phyloP scores from a whole-genome alignment of 2,329 filamentous ascomycete species.

The Colletotrichum ledebouriae region DNA sequence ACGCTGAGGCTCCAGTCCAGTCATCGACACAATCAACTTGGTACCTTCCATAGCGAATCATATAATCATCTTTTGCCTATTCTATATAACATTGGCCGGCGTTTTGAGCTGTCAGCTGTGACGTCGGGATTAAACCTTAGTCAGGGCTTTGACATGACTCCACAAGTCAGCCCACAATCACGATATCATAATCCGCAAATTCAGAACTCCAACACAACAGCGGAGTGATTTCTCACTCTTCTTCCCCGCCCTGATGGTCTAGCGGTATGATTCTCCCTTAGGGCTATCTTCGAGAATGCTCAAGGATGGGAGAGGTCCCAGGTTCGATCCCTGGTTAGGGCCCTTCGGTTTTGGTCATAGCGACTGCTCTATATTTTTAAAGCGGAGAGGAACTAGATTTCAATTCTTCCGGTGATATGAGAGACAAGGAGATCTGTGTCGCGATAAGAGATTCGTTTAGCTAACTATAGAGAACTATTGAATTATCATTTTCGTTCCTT shows the following conservation, averaged over 20 bases:
- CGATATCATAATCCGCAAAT: conserved; percentile 3
- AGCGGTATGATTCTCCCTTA: conserved; percentile 39
- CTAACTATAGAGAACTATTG: no score
- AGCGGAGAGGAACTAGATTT: no score
- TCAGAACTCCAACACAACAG: fast-evolving
- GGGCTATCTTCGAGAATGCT: neutral
- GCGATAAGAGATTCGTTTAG: no score
- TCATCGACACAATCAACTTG: neutral
- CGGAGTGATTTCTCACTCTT: neutral
- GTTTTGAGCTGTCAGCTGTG: no score
- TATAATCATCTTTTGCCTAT: no score
- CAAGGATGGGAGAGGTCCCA: conserved; percentile 32
- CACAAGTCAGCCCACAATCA: conserved; percentile 12
- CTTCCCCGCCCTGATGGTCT: conserved; percentile 24
- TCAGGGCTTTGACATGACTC: conserved; percentile 23
- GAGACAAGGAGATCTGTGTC: no score
- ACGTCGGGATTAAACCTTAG: no score
- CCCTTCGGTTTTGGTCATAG: neutral
- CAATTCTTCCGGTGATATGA: no score
- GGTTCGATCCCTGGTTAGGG: conserved; percentile 38
- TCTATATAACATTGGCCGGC: no score
- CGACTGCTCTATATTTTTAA: no score
- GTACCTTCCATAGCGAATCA: neutral
- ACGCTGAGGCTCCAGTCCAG: no score
- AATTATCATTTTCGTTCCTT: no score